Evolutionary conservation across 2,329 filamentous ascomycete genomes (phyloP), one percentile per base, ranked within the genome.

Genomic region (Aureobasidium sp.): DNA sequence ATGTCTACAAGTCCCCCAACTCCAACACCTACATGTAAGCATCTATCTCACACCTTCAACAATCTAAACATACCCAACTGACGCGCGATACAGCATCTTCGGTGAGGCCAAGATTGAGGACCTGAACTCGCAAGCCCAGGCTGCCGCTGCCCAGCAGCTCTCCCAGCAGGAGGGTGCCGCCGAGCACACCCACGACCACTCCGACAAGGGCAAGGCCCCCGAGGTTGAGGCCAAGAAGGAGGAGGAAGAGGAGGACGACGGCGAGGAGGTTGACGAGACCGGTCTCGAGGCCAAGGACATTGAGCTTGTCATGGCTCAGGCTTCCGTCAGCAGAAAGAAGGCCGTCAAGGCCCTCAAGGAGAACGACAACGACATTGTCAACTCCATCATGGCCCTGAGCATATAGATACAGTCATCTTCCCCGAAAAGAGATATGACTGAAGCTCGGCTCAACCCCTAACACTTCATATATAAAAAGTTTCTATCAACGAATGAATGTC

Each of bases 21-120:
- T 96, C 90, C 89, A 97, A 97, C 87, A 97, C 93, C 77, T 99
- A 93, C 86, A 99, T 99, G 93, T 97, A 81, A 86, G 91, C 78
- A 67, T 61, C 51, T 78, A 67, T 60, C 48, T 39, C 62, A 61
- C 52, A 20, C 39, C 8, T 27, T 27, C 37, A 15, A 34, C 26
- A 41, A 32, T 37, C 52, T 65, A 63, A 65, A 57, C 47, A 65
- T 61, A 63, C 2, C 63, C 62, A 52, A 47, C 48, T 65, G 39
- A 63, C 63, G 63, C 23, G 39, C 29, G 39, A 39, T 64, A 63
- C 71, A 97, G 93, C 81, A 95, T 97, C 79, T 99, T 99, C 77
- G 94, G 94, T 78, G 95, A 99, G 85, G 94, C 95, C 76, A 99
- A 99, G 90, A 97, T 99, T 69, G 94, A 99, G 86, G 95, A 99